These are phyloP conservation scores for Craspedostauros australis DNA, from an alignment of 108 stramenopile species.

Conservation along the genomic window DNA sequence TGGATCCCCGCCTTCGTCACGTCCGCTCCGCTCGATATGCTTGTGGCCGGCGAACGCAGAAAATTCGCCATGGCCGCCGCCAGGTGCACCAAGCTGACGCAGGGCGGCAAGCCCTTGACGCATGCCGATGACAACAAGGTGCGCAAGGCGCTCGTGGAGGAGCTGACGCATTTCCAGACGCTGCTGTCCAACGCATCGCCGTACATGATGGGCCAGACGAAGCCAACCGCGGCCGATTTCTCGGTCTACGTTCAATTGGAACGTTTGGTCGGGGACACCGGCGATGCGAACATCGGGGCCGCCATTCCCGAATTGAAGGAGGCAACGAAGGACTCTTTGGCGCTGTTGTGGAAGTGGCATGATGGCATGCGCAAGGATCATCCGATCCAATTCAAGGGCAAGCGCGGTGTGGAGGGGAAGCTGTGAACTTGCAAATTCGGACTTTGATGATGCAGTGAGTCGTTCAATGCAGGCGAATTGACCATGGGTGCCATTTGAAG, in stretches of 20 bases:
- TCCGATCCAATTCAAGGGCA: conserved; percentile 1
- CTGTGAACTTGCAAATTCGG: too few relatives aligned
- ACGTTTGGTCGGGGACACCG: conserved; percentile 1
- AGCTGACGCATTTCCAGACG: too few relatives aligned
- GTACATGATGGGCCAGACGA: background rate
- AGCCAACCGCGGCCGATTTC: conserved; percentile 5
- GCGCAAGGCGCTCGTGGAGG: too few relatives aligned
- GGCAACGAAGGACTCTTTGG: background rate
- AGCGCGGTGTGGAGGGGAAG: too few relatives aligned
- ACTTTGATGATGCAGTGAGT: too few relatives aligned
- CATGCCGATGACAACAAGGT: too few relatives aligned
- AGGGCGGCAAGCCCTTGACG: too few relatives aligned
- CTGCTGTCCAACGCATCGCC: background rate
- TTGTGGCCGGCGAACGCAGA: too few relatives aligned
- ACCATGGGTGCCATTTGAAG: too few relatives aligned
- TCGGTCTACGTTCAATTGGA: conserved; percentile 5
- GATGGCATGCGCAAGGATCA: background rate
- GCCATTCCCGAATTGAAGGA: background rate
- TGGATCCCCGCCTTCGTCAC: background rate
- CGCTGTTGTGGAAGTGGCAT: conserved; percentile 6
- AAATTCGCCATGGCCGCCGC: too few relatives aligned
- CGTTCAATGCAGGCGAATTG: too few relatives aligned
- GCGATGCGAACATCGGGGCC: background rate
- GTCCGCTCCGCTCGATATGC: background rate
- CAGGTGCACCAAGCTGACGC: too few relatives aligned